phyloP scores from a whole-genome alignment of 371 early-diverging fungal genomes.

The Mucor racemosus region DNA sequence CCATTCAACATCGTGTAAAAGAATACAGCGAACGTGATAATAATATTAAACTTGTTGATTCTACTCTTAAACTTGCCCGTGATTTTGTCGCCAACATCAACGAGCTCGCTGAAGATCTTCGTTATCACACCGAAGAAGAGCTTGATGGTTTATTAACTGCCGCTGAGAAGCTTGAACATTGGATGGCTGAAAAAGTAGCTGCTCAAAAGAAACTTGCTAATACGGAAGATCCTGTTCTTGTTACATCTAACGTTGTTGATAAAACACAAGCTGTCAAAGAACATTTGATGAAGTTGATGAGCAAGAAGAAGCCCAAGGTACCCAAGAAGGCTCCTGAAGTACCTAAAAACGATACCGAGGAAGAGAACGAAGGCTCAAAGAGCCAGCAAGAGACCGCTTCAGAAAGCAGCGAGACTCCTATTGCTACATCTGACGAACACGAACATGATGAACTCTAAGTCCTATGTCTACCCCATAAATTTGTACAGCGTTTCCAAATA shows the following conservation, averaged over 20 bases:
- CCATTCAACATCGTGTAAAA: slow-evolving; percentile 63
- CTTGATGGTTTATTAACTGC: slow-evolving; percentile 52
- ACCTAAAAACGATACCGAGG: slow-evolving; percentile 11
- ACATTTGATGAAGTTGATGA: slow-evolving; percentile 55
- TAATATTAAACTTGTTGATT: slow-evolving; percentile 55
- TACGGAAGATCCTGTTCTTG: slow-evolving; percentile 70
- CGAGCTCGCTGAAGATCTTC: slow-evolving; percentile 46
- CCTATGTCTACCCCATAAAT: background rate
- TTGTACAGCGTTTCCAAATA: slow-evolving; percentile 6
- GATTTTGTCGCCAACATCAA: slow-evolving; percentile 46
- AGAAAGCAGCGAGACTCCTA: background rate
- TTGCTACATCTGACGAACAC: slow-evolving; percentile 7
- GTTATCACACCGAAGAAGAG: slow-evolving; percentile 67
- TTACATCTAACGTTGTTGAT: slow-evolving; percentile 56
- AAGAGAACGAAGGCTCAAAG: slow-evolving; percentile 1
- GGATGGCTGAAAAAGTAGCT: slow-evolving; percentile 65
- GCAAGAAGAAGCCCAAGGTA: slow-evolving; percentile 65
- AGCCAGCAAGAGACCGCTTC: background rate
- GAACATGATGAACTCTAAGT: slow-evolving; percentile 22
- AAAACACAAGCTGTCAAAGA: slow-evolving; percentile 55
- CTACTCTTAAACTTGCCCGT: slow-evolving; percentile 49
- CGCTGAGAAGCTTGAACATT: slow-evolving; percentile 57
- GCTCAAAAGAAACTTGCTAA: slow-evolving; percentile 65
- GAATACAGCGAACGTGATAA: slow-evolving; percentile 70
- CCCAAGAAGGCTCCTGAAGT: slow-evolving; percentile 14